Conservation (phyloP, 495 filamentous ascomycete genomes). For the Trichoderma orchidacearum region DNA sequence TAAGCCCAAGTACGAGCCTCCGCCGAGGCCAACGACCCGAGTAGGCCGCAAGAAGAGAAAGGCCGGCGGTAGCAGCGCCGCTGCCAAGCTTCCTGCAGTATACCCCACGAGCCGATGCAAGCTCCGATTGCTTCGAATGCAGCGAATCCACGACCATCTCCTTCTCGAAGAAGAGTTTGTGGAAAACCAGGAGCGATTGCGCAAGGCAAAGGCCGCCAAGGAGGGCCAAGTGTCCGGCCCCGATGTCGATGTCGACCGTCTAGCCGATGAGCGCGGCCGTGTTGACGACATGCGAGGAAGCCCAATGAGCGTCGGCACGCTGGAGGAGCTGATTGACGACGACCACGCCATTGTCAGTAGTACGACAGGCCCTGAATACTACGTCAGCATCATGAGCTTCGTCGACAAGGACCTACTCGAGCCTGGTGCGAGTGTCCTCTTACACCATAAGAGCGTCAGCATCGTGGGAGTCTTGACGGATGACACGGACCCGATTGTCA, state of each 20-base stretch:
- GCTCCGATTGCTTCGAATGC: conserved; percentile 91
- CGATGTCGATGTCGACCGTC: conserved; percentile 56
- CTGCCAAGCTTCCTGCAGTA: conserved; percentile 85
- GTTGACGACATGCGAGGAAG: conserved; percentile 98
- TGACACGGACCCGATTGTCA: conserved; percentile 89
- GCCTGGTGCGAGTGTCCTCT: conserved; percentile 84
- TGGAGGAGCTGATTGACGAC: conserved; percentile 99
- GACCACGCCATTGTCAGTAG: conserved; percentile 98
- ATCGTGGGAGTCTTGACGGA: conserved; percentile 97
- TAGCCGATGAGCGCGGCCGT: conserved; percentile 87
- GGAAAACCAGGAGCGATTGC: conserved; percentile 90
- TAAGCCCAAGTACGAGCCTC: conserved; percentile 98
- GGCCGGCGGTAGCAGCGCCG: conserved; percentile 79
- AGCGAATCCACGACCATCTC: conserved; percentile 94
- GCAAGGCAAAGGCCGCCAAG: conserved; percentile 76
- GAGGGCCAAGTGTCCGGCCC: conserved; percentile 48
- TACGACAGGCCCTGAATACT: conserved; percentile 96
- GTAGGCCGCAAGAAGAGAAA: conserved; percentile 98
- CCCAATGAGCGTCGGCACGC: conserved; percentile 94
- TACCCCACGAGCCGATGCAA: conserved; percentile 96
- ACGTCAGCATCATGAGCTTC: conserved; percentile 99
- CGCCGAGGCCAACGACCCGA: conserved; percentile 90
- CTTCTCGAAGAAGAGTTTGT: conserved; percentile 97
- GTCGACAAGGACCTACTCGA: conserved; percentile 98
- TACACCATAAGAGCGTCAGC: conserved; percentile 96